Conservation (phyloP, 192 early-diverging fungal genomes). For the Umbelopsis sp. region DNA sequence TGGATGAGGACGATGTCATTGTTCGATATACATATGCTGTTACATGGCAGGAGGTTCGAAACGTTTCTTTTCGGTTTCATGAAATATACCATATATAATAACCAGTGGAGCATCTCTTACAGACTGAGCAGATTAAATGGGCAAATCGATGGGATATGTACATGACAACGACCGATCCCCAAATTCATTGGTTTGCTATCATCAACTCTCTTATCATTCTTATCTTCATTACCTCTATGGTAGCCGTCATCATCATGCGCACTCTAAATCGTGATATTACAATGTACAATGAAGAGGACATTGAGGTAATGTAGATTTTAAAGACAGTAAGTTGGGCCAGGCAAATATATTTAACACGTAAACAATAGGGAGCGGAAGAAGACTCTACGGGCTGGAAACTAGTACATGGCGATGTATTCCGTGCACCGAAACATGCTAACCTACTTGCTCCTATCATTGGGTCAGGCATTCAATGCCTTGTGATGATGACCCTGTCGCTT, state of each 20-base stretch:
- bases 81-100: not conserved
- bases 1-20: constrained; percentile 20
- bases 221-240: constrained; percentile 64
- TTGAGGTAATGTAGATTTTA: constrained; percentile 25
- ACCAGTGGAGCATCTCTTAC: not conserved
- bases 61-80: not conserved
- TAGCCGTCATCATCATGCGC: constrained; percentile 66
- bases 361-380: constrained; percentile 58
- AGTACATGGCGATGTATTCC: constrained; percentile 73
- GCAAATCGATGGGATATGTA: constrained; percentile 67
- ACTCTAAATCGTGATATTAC: constrained; percentile 65
- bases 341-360: not conserved
- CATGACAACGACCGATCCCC: constrained; percentile 47
- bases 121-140: constrained; percentile 52
- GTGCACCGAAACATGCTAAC: constrained; percentile 56
- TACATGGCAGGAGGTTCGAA: constrained; percentile 57
- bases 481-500: constrained; percentile 56
- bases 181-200: constrained; percentile 73
- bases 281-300: constrained; percentile 50
- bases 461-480: constrained; percentile 66
- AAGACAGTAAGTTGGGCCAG: not conserved
- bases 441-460: constrained; percentile 66
- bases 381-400: constrained; percentile 74
- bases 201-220: constrained; percentile 69
- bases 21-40: constrained; percentile 69